phyloP scores from a whole-genome alignment of 2,329 filamentous ascomycete genomes.

The Westerdykella sp. region DNA sequence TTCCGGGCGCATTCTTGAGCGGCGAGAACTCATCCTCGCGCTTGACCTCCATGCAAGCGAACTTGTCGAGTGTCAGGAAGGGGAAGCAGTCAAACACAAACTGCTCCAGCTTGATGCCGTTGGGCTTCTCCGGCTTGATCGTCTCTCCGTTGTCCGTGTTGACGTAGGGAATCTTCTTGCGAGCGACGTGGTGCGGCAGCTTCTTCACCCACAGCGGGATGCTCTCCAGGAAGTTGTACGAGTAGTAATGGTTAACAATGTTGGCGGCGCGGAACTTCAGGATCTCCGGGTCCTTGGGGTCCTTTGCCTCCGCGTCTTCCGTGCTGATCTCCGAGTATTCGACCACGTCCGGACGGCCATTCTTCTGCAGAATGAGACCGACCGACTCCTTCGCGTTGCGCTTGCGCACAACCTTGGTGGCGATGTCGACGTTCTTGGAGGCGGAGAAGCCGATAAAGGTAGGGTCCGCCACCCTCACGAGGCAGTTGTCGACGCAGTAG shows the following conservation, averaged over 20 bases:
- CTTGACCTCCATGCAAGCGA: constrained; percentile 91
- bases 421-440: constrained; percentile 83
- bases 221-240: constrained; percentile 81
- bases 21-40: constrained; percentile 98
- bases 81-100: constrained; percentile 99
- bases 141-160: constrained; percentile 70
- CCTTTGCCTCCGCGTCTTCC: constrained; percentile 81
- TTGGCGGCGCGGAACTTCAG: constrained; percentile 97
- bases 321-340: constrained; percentile 97
- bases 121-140: constrained; percentile 88
- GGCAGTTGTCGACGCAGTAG: constrained; percentile 98
- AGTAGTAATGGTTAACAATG: constrained; percentile 99
- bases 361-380: constrained; percentile 88
- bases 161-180: constrained; percentile 94
- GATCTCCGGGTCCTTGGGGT: constrained; percentile 70
- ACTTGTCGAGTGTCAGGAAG: constrained; percentile 75
- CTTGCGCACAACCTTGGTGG: constrained; percentile 99
- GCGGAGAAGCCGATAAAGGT: constrained; percentile 92
- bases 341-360: constrained; percentile 92
- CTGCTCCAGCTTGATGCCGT: constrained; percentile 98
- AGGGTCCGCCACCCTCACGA: constrained; percentile 97
- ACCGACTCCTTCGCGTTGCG: constrained; percentile 94
- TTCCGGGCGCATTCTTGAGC: constrained; percentile 79
- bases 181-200: constrained; percentile 90
- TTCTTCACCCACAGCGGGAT: constrained; percentile 81